Evolutionary conservation across 768 basidiomycete genomes (phyloP).

Genomic region (Imleria badia): DNA sequence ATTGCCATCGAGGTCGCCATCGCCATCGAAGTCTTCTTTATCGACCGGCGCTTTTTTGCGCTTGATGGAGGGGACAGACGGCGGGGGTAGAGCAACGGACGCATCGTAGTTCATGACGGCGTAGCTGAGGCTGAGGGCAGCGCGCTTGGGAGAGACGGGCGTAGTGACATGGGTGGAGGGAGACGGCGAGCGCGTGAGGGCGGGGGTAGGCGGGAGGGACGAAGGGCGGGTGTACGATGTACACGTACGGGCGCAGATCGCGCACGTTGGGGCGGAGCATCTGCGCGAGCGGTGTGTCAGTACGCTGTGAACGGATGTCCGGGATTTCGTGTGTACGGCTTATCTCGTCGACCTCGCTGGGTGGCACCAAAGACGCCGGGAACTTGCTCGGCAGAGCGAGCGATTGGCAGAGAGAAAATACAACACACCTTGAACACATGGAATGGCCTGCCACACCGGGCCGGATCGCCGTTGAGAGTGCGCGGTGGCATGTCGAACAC

Average conservation of each 20-base stretch:
- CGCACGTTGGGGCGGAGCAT: slow-evolving; percentile 35
- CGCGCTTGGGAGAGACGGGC: slow-evolving; percentile 29
- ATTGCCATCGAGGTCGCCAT: background rate
- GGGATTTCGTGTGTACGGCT: too few relatives aligned
- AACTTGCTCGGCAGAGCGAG: background rate
- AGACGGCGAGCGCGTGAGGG: slow-evolving; percentile 35
- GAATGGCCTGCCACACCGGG: slow-evolving; percentile 10
- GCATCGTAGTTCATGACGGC: slow-evolving; percentile 24
- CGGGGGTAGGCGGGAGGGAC: slow-evolving; percentile 38
- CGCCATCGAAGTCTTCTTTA: slow-evolving; percentile 18
- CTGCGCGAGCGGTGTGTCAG: slow-evolving; percentile 20
- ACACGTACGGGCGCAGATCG: slow-evolving; percentile 39
- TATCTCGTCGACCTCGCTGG: background rate
- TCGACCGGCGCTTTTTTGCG: slow-evolving; percentile 31
- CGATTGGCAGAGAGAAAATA: background rate
- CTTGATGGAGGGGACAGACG: slow-evolving; percentile 11
- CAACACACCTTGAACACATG: slow-evolving; percentile 25
- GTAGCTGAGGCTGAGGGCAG: slow-evolving; percentile 23
- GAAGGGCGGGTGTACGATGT: slow-evolving; percentile 31
- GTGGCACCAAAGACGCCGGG: background rate
- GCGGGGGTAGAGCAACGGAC: background rate
- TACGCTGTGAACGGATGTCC: background rate
- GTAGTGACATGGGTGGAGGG: slow-evolving; percentile 14
- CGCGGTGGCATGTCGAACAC: slow-evolving; percentile 33
- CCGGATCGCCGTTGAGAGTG: slow-evolving; percentile 20